Percentiles rank a stretch among this genome's conserved stretches.
Evolutionary conservation across 257 asterid species (phyloP).

Genomic region (Eustoma russellianum): DNA sequence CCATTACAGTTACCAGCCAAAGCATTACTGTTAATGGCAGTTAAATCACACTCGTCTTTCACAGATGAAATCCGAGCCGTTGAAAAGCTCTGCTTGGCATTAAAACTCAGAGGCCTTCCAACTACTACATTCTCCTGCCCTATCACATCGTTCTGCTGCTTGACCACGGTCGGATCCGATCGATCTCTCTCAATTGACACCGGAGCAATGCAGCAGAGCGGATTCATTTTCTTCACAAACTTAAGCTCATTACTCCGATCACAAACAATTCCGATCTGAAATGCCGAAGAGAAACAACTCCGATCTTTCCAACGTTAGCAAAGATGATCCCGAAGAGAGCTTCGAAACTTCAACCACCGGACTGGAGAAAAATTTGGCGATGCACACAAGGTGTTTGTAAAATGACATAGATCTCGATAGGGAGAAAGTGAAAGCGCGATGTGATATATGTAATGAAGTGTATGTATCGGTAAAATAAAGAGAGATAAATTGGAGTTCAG

Average conservation of each 20-base stretch:
- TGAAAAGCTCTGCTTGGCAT: conserved; percentile 61
- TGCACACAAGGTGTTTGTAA: conserved; percentile 20
- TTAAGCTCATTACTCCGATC: background rate
- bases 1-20: background rate
- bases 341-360: conserved; percentile 24
- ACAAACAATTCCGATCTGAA: conserved; percentile 7
- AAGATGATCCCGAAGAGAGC: conserved; percentile 10
- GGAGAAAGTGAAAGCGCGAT: background rate
- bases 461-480: conserved; percentile 22
- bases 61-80: conserved; percentile 28
- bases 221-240: conserved; percentile 47
- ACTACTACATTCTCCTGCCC: conserved; percentile 26
- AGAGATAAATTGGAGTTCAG: conserved; percentile 1
- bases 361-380: conserved; percentile 59
- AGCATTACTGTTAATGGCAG: background rate
- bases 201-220: conserved; percentile 99
- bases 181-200: conserved; percentile 86
- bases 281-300: conserved; percentile 13
- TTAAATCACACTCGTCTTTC: conserved; percentile 27
- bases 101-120: conserved; percentile 34
- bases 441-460: conserved; percentile 10
- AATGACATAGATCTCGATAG: conserved; percentile 34
- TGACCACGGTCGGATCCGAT: conserved; percentile 44
- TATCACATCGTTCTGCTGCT: conserved; percentile 41
- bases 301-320: conserved; percentile 17